Base-by-base conservation (phyloP, 441 rosid genomes). In the Erysimum cheiri region DNA sequence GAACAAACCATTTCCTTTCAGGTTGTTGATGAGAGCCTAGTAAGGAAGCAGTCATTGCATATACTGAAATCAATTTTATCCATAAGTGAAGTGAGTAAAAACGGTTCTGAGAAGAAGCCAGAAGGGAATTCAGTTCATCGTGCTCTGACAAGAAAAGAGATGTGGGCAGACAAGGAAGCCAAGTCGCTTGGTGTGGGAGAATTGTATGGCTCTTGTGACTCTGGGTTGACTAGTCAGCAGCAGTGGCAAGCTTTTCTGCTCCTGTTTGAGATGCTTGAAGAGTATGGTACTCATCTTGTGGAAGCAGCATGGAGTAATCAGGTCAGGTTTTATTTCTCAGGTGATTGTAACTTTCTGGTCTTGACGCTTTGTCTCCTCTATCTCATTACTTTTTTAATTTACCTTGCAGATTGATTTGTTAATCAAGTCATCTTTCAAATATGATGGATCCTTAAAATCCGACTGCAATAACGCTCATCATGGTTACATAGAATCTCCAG, bases 231-330 rank as follows among this genome's bases (percentile, higher is more conserved):
- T 56, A 70, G 67, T 76, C 82, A 65, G 75, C 89, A 85, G 79
- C 88, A 83, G 55, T 95, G 99, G 99, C 91, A 85, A 76, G 97
- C 96, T 63, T 95, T 95, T 77, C 40, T 92, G 58, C 96, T 95
- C 60, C 65, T 90, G 14, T 92, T 81, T 85, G 98, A 92, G 84
- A 95, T 89, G 96, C 98, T 95, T 66, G 93, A 87, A 75, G 99
- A 90, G 81, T 92, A 83, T 58, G 96, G 98, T 24, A 90, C 96
- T 50, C 98, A 95, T 78, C 83, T 95, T 15, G 98, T 95, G 60
- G 98, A 90, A 80, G 99, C 98, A 55, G 98, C 96, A 67, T 95
- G 99, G 98, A 85, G 82, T 80, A 94, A 88, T 73, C 99, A 89
- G 96, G 99, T 95, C 55, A 71, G 64, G 44, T 47, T 75, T 29